Conservation (phyloP, 179 eudicot species). For the Actinidia polygama region DNA sequence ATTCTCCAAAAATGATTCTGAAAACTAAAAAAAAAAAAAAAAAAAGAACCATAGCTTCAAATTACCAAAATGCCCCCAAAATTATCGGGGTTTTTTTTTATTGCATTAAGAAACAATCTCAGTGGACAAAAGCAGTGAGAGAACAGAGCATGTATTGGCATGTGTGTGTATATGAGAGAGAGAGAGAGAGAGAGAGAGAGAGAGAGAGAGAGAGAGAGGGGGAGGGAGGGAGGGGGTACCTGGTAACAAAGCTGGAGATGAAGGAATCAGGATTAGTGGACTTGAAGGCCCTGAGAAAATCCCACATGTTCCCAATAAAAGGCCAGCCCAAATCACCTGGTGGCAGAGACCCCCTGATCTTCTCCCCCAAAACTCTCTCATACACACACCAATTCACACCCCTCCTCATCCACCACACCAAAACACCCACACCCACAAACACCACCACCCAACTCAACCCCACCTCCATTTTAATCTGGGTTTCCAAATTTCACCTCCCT, state of each 20-base stretch:
- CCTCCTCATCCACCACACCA: conserved; percentile 9
- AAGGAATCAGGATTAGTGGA: conserved; percentile 78
- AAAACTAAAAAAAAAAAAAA: too few relatives aligned
- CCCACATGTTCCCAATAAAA: conserved; percentile 79
- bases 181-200: background rate
- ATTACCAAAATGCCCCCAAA: background rate
- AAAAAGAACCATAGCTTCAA: too few relatives aligned
- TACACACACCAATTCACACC: conserved; percentile 51
- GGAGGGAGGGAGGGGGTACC: conserved; percentile 36
- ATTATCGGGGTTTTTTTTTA: background rate
- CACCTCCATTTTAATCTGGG: background rate
- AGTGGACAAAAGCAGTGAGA: too few relatives aligned
- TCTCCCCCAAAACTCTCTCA: conserved; percentile 59
- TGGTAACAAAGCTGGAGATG: conserved; percentile 45
- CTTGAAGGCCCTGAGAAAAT: conserved; percentile 80
- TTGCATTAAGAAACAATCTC: conserved; percentile 1
- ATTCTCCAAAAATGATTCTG: too few relatives aligned
- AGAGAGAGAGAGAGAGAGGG: conserved; percentile 6
- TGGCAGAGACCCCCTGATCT: conserved; percentile 48
- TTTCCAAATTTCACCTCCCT: too few relatives aligned
- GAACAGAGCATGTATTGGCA: too few relatives aligned
- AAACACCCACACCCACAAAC: background rate
- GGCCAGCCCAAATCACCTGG: conserved; percentile 93
- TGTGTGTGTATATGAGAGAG: too few relatives aligned
- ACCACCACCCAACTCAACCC: background rate